Evolutionary conservation across 192 early-diverging fungal genomes (phyloP).

Genomic region (Geosiphon pyriformis): DNA sequence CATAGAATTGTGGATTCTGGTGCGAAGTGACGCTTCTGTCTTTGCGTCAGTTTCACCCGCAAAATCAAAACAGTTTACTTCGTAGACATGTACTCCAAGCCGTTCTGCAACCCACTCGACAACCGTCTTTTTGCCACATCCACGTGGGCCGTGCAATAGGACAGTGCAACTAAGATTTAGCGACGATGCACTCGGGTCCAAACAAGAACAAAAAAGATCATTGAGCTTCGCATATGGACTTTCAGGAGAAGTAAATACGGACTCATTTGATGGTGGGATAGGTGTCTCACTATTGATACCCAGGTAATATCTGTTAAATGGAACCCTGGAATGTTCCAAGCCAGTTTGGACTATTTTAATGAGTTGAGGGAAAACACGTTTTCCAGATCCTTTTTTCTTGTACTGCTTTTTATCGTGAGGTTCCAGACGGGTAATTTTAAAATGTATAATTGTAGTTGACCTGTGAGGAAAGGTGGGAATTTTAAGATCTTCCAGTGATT

Average conservation of each 20-base stretch:
- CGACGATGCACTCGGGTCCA: slow-evolving; percentile 68
- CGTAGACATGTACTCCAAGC: slow-evolving; percentile 74
- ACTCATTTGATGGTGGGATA: slow-evolving; percentile 32
- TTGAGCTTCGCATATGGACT: slow-evolving; percentile 43
- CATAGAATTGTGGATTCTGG: slow-evolving; percentile 72
- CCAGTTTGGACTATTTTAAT: slow-evolving; percentile 65
- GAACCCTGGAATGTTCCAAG: slow-evolving; percentile 53
- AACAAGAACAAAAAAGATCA: slow-evolving; percentile 58
- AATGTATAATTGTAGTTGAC: slow-evolving; percentile 40
- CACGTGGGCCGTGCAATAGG: slow-evolving; percentile 73
- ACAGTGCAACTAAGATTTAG: slow-evolving; percentile 65
- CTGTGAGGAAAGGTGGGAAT: slow-evolving; percentile 10
- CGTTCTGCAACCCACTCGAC: slow-evolving; percentile 58
- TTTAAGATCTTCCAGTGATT: slow-evolving; percentile 32
- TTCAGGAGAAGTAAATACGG: slow-evolving; percentile 27
- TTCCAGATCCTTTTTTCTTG: neutral
- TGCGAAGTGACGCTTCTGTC: slow-evolving; percentile 65
- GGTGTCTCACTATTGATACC: slow-evolving; percentile 27
- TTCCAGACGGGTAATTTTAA: slow-evolving; percentile 46
- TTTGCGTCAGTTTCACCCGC: slow-evolving; percentile 77
- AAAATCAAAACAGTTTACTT: slow-evolving; percentile 75
- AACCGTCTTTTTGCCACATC: slow-evolving; percentile 76
- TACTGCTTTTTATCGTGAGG: slow-evolving; percentile 15
- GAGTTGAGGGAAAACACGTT: slow-evolving; percentile 40
- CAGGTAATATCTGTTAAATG: slow-evolving; percentile 30